phyloP scores from a whole-genome alignment of 345 rosid species.

The Brassica carinata region DNA sequence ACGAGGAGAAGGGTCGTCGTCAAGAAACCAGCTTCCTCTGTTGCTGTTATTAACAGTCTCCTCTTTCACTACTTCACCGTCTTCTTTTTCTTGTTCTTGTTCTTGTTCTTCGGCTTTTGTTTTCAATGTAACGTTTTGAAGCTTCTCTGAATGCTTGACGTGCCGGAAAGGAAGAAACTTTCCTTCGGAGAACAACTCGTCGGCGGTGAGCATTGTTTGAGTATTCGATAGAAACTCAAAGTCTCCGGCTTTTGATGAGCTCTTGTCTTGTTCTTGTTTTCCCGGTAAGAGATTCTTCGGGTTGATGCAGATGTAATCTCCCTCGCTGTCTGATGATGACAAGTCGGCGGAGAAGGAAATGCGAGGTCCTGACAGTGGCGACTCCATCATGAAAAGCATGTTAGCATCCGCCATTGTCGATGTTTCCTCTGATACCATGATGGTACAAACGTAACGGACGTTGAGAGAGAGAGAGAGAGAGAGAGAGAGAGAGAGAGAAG shows the following conservation, averaged over 20 bases:
- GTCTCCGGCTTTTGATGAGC: slow-evolving; percentile 52
- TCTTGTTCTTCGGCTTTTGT: slow-evolving; percentile 35
- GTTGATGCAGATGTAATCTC: slow-evolving; percentile 63
- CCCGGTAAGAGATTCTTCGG: slow-evolving; percentile 43
- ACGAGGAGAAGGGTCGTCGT: slow-evolving; percentile 96
- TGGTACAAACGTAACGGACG: slow-evolving; percentile 10
- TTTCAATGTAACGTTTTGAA: slow-evolving; percentile 56
- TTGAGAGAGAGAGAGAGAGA: not conserved
- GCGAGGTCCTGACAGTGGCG: slow-evolving; percentile 57
- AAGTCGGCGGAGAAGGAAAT: slow-evolving; percentile 87
- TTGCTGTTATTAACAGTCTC: slow-evolving; percentile 15
- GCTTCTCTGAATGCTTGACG: slow-evolving; percentile 70
- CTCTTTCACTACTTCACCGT: not conserved
- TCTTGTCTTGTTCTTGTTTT: slow-evolving; percentile 35
- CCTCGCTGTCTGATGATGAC: slow-evolving; percentile 44
- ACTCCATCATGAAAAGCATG: slow-evolving; percentile 21
- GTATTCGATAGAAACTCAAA: slow-evolving; percentile 77
- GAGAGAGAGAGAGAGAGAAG: slow-evolving; percentile 3
- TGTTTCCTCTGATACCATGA: slow-evolving; percentile 30
- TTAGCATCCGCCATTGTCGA: slow-evolving; percentile 10
- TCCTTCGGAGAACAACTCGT: slow-evolving; percentile 88
- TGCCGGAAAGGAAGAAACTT: slow-evolving; percentile 93
- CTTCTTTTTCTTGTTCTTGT: slow-evolving; percentile 20
- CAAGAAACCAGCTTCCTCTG: slow-evolving; percentile 72
- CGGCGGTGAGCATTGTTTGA: slow-evolving; percentile 71